Conservation (phyloP, 192 early-diverging fungal species). For the Coemansia sp. region DNA sequence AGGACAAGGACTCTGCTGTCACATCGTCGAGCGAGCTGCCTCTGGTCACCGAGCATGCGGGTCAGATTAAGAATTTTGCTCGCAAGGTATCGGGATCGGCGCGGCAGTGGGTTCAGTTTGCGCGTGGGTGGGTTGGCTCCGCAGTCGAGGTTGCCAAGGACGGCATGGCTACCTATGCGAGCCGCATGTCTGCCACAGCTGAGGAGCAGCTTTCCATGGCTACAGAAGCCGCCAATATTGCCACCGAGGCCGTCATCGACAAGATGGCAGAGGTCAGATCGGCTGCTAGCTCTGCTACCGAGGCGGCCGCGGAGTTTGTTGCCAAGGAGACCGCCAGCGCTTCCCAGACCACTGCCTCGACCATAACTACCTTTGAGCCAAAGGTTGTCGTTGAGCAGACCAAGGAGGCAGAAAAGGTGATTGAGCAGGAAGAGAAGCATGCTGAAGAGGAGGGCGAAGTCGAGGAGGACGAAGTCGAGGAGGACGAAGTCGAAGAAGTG, state of each 20-base stretch:
- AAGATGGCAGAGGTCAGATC: conserved; percentile 1
- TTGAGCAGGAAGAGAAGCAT: conserved; percentile 2
- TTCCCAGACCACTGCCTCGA: conserved; percentile 5
- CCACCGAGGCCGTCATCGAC: neutral
- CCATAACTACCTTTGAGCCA: neutral
- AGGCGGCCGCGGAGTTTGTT: conserved; percentile 4
- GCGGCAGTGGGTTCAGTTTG: conserved; percentile 49
- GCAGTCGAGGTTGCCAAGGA: conserved; percentile 31
- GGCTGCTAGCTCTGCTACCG: conserved; percentile 1
- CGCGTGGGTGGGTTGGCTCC: conserved; percentile 36
- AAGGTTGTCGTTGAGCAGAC: neutral
- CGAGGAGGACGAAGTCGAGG: neutral
- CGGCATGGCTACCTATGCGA: conserved; percentile 18
- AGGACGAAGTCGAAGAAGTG: neutral
- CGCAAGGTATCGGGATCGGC: conserved; percentile 37
- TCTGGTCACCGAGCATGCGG: conserved; percentile 7
- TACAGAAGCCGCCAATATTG: conserved; percentile 7
- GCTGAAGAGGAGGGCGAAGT: neutral
- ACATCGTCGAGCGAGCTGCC: neutral
- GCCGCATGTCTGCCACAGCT: conserved; percentile 20
- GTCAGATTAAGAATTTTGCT: conserved; percentile 24
- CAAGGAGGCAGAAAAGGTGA: neutral
- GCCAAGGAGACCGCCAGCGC: neutral
- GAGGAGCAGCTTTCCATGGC: conserved; percentile 19
- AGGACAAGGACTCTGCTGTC: conserved; percentile 1